Base-by-base conservation (phyloP, 2,329 filamentous ascomycete genomes). In the Colletotrichum salicis region DNA sequence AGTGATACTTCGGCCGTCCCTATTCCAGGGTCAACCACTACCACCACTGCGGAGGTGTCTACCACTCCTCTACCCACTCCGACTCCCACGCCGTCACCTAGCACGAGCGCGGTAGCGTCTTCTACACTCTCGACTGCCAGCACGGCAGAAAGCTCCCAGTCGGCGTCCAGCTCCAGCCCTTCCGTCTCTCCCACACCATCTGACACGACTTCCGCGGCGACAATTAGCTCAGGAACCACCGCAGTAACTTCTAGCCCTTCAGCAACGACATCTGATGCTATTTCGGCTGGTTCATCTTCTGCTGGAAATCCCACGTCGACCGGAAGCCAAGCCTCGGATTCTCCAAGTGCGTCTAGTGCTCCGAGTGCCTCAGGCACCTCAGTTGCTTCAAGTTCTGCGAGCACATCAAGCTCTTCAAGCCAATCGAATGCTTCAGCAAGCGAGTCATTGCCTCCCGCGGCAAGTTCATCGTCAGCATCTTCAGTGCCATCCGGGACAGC, bases 1-100 rank as follows among this genome's bases (percentile, higher is more conserved):
- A 60, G 41, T 12, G 58, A 66, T 12, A 64, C 67, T 6, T 73
- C 71, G 4, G 64, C 67, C 3, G 56, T 55, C 54, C 67, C 71
- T 8, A 73, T 74, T 13, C 55, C 71, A 2, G 61, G 56, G 4
- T 48, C 60, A 31, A 51, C 71, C 15, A 67, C 67, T 15, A 57
- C 66, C 4, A 54, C 65, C 11, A 27, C 66, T 27, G 27, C 48
- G 2, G 58, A 71, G 19, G 60, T 37, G 29, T 35, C 58, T n/a
- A 59, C 59, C 1, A 27, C 69, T 10, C 13, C 54, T 13, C 11
- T 41, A 4, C 15, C 29, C 2, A 57, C 61, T 5, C 67, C 56
- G 5, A 61, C 55, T 8, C 70, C 57, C 5, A 13, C 60, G 2
- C 2, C 52, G 15, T 65, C 70, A 11, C 6, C 57, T 5, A 19